These are phyloP conservation scores for Theileria orientalis DNA, from an alignment of 169 alveolate genomes.

Conservation along the genomic window DNA sequence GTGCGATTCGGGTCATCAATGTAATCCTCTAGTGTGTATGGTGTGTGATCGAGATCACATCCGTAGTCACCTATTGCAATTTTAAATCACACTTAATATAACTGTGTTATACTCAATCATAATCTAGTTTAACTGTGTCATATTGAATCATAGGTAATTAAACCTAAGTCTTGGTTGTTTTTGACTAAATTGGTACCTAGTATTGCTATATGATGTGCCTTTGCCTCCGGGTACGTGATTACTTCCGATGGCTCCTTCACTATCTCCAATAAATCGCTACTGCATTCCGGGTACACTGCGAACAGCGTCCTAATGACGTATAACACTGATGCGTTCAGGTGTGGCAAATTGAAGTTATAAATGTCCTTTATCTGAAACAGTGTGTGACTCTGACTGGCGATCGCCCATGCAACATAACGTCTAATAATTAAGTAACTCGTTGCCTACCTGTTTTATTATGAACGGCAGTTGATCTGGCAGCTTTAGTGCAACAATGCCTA, in stretches of 20 bases:
- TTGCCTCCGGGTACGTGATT: conserved; percentile 30
- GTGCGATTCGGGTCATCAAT: conserved; percentile 72
- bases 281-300: conserved; percentile 22
- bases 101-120: no score
- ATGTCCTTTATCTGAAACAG: conserved; percentile 60
- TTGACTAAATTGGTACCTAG: conserved; percentile 54
- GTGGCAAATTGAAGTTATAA: conserved; percentile 21
- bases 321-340: conserved; percentile 28
- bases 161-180: neutral
- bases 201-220: conserved; percentile 39
- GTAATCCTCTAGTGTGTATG: conserved; percentile 76
- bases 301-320: conserved; percentile 34
- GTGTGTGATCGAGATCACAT: conserved; percentile 75
- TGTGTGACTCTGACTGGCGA: no score
- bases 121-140: neutral
- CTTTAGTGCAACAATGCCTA: conserved; percentile 88
- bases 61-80: conserved; percentile 77
- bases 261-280: conserved; percentile 25
- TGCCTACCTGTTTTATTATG: conserved; percentile 79
- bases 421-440: conserved; percentile 80
- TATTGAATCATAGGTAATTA: neutral
- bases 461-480: conserved; percentile 81
- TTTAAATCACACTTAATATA: no score
- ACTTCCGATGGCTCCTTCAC: conserved; percentile 40
- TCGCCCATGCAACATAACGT: no score